Evolutionary conservation across 371 early-diverging fungal species (phyloP).

Genomic region (Mortierella sp.): DNA sequence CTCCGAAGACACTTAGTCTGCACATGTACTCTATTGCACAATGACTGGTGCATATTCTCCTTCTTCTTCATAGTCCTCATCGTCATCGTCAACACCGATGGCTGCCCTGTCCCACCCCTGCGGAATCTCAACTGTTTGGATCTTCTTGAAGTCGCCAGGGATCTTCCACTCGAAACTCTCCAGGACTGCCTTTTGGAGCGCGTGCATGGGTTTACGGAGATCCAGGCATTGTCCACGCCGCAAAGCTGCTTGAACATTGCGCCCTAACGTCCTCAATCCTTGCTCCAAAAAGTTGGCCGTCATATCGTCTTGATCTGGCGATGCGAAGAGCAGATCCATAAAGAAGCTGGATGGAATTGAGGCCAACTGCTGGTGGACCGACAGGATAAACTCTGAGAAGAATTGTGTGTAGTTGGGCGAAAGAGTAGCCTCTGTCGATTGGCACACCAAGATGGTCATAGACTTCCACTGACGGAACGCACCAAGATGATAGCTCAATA

Average conservation of each 20-base stretch:
- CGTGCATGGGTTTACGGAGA: slow-evolving; percentile 41
- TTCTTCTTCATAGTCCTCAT: slow-evolving; percentile 52
- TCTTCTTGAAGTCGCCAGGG: slow-evolving; percentile 45
- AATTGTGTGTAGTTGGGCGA: slow-evolving; percentile 38
- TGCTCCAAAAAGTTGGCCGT: slow-evolving; percentile 52
- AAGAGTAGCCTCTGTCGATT: slow-evolving; percentile 36
- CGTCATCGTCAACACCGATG: slow-evolving; percentile 25
- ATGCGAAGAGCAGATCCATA: slow-evolving; percentile 51
- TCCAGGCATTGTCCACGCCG: slow-evolving; percentile 33
- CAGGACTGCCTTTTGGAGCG: slow-evolving; percentile 37
- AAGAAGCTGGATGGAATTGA: slow-evolving; percentile 53
- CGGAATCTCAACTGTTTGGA: slow-evolving; percentile 22
- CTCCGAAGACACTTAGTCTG: too few species aligned
- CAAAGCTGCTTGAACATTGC: slow-evolving; percentile 28
- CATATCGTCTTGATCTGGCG: slow-evolving; percentile 49
- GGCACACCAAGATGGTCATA: slow-evolving; percentile 50
- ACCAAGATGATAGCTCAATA: slow-evolving; percentile 48
- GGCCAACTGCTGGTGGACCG: slow-evolving; percentile 32
- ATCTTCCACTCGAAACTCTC: slow-evolving; percentile 53
- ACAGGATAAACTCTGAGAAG: slow-evolving; percentile 30
- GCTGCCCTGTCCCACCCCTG: background rate
- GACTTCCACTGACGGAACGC: slow-evolving; percentile 54
- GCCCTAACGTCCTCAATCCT: slow-evolving; percentile 29
- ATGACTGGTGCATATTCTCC: slow-evolving; percentile 53
- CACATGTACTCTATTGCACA: slow-evolving; percentile 28